Evolutionary conservation across 306 rosid genomes (phyloP), one percentile per base, ranked within the genome.

Genomic region (Crataegus laevigata): DNA sequence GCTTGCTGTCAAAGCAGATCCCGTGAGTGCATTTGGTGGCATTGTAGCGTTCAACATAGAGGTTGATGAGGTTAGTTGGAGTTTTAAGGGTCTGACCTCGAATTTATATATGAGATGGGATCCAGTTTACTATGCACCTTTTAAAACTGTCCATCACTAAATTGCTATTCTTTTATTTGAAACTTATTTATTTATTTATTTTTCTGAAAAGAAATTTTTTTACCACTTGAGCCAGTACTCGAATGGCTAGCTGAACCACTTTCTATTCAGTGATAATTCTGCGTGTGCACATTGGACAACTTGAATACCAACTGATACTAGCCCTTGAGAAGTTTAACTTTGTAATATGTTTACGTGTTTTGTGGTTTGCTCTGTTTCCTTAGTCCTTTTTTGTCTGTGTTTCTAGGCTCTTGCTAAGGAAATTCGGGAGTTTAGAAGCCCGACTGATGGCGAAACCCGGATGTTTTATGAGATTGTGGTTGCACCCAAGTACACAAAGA

Each of bases 391-490:
- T 66, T 17, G 15, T 47, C 52, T 71, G 24, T 75, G 51, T 24
- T 32, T 52, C 25, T 74, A 94, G 98, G 92, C 50, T 79, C 96
- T 94, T 68, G 97, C 98, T 15, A 89, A 77, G 85, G 98, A 94
- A 83, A 87, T 94, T 71, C 84, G 97, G 73, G 96, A 94, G 82
- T 94, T 85, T 54, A 86, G 96, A 83, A 94, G 97, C 82, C 98
- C 98, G 12, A 86, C 88, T 26, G 97, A 91, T 74, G 93, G 96
- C 12, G 96, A 94, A 83, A 91, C 96, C 38, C 86, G 97, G 76
- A 94, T 94, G 98, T 94, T 91, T 80, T 94, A 94, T 73, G 98
- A 94, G 89, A 91, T 94, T 78, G 97, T 94, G 45, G 97, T 94
- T 84, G 98, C 98, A 8, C 98, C 98, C 21, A 79, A 84, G 83